These are phyloP conservation scores for Huntiella decipiens DNA, from an alignment of 2,329 filamentous ascomycete species.

Conservation along the genomic window DNA sequence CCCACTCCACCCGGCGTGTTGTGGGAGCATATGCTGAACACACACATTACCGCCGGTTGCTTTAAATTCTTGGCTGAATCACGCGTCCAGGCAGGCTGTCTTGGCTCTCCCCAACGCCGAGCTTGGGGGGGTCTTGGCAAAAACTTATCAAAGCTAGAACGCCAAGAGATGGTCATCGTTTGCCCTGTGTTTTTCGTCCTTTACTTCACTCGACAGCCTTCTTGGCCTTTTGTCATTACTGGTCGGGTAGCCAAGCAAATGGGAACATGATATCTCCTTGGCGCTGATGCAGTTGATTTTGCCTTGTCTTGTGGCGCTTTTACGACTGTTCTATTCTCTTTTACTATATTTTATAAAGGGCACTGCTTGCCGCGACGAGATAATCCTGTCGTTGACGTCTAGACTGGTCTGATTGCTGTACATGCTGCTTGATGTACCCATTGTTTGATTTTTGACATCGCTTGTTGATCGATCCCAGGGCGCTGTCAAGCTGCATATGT, in stretches of 20 bases:
- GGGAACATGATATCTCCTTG: constrained; percentile 1
- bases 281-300: constrained; percentile 1
- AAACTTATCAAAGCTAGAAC: constrained; percentile 8
- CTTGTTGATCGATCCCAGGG: not conserved
- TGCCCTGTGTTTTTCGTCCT: constrained; percentile 1
- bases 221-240: not conserved
- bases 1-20: not conserved
- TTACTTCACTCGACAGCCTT: not conserved
- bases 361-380: not conserved
- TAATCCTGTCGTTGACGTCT: too few relatives aligned
- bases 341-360: not conserved
- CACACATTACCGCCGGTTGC: not conserved
- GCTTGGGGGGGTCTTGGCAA: constrained; percentile 10
- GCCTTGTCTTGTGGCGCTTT: not conserved
- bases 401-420: too few relatives aligned
- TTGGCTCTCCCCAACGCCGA: constrained; percentile 11
- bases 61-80: constrained; percentile 7
- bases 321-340: not conserved
- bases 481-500: not conserved
- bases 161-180: constrained; percentile 7
- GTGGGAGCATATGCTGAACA: too few relatives aligned
- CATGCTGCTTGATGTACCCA: not conserved
- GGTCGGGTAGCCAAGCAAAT: not conserved
- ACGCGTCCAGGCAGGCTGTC: constrained; percentile 8
- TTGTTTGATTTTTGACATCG: not conserved